Base-by-base conservation (phyloP, 2,329 filamentous ascomycete species). In the Talaromyces amestolkiae region DNA sequence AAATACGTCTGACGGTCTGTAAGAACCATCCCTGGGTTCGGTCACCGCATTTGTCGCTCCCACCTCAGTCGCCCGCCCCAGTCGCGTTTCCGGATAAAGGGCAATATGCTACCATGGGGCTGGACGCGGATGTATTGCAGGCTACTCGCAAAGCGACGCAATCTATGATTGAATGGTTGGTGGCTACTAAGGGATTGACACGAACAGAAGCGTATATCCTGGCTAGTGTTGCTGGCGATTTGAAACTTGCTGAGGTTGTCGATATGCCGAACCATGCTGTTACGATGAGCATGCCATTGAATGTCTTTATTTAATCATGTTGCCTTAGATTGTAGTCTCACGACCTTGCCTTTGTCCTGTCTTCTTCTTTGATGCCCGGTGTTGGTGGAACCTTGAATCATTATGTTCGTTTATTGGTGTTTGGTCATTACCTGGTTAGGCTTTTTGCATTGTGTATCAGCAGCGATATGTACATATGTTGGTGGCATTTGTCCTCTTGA, bases 231-330 rank as follows among this genome's bases (percentile, higher is more conserved):
- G 81, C 80, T 0, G 82, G 78, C 0, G 80, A 83, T 69, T 69
- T 86, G 68, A 82, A 81, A 68, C 82, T 85, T 70, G 79, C 78
- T 3, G 83, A 86, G 72, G 80, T 81, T 1, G 83, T 86, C 24
- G 84, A 85, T 67, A 82, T 85, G 79, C 83, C 83, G 10, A 81
- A 85, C 68, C 85, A 80, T 73, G 82, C 79, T 2, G 80, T 85
- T 39, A 78, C 82, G 9, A 84, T 82, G 72, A 80, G 77, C 58
- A 71, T 86, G 35, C 82, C 83, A 1, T 71, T 85, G 70, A 80
- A 77, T 54, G 77, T 84, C 17, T 85, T 86, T 72, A 72, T 27
- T 10, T 64, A 45, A 49, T 27, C 2, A 35, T 8, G 0, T 35
- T 59, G 31, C 4, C n/a, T n/a, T 35, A 54, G 17, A 53, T 33